phyloP scores from a whole-genome alignment of 176 grass and related monocot species.

The Carex scoparia region DNA sequence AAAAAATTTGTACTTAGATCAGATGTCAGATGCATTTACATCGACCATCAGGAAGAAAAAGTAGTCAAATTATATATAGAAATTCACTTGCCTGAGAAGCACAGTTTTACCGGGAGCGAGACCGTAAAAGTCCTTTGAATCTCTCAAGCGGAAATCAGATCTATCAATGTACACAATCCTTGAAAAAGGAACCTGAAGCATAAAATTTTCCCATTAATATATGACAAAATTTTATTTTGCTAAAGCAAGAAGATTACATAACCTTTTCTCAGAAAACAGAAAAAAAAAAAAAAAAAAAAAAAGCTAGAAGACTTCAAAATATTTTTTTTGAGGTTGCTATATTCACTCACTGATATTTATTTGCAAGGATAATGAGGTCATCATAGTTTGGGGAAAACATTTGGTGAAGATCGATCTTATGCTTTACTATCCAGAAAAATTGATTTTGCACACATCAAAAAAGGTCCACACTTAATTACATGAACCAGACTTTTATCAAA shows the following conservation, averaged over 20 bases:
- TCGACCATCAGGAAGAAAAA: neutral
- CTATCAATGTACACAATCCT: conserved; percentile 19
- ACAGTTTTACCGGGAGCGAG: conserved; percentile 29
- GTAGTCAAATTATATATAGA: neutral
- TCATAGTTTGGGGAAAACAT: neutral
- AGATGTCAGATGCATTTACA: neutral
- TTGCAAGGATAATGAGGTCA: neutral
- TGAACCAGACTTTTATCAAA: neutral
- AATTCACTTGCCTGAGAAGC: conserved; percentile 16
- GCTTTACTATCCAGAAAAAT: conserved; percentile 42
- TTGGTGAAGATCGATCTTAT: neutral
- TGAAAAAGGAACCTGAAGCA: conserved; percentile 24
- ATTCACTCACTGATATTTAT: neutral
- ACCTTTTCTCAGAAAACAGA: neutral
- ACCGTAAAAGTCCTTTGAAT: conserved; percentile 30
- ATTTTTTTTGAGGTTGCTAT: neutral
- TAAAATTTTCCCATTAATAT: neutral
- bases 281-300: neutral
- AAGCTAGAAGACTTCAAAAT: neutral
- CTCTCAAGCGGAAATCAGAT: conserved; percentile 25
- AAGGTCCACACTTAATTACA: neutral
- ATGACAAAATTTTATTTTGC: neutral
- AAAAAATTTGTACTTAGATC: neutral
- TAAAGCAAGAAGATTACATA: neutral
- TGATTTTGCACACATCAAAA: conserved; percentile 58